Evolutionary conservation across 1,139 yeast genomes (phyloP), one percentile per base, ranked within the genome.

Genomic region (Blastobotrys indianensis): DNA sequence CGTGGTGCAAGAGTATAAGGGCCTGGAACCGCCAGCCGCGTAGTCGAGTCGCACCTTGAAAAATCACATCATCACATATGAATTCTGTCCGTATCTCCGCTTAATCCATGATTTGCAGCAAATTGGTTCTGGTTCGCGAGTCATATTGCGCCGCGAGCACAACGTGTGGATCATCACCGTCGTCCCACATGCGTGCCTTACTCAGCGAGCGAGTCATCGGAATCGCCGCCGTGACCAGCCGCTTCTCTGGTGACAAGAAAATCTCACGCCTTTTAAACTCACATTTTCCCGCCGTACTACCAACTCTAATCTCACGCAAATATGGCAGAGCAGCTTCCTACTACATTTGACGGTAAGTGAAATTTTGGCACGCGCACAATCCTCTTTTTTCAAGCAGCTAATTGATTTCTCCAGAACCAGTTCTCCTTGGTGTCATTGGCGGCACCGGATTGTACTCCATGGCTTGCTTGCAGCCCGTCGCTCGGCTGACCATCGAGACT

Each of bases 371-470:
- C 13, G 41, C 15, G 12, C 20, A 10, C 23, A 9, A 10, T 12
- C 31, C 7, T 12, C 20, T 23, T 35, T n/a, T 25, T 28, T 34
- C 16, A 39, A 28, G 32, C 11, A 7, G 35, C 28, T 44, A 29
- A 32, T 37, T 37, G n/a, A n/a, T 10, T 10, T 33, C 15, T 41
- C 39, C 29, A 55, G 84, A 80, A 53, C 77, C 82, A 33, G 86
- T 92, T 23, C 75, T 79, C 37, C 74, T 92, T 41, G 97, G 95
- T 39, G 79, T 92, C 54, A 92, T 92, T 63, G 98, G 98, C 34
- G 98, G 98, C 38, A 92, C 98, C 2, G 99, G 99, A n/a, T 76
- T 92, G 39, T 92, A 92, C 72, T 85, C 86, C 49, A 74, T 92
- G 51, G 87, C 85, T 38, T 80, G 86, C 48, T 73, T 90, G 52